Evolutionary conservation across 2,329 filamentous ascomycete species (phyloP), one percentile per base, ranked within the genome.

Genomic region (Simplicillium sp.): DNA sequence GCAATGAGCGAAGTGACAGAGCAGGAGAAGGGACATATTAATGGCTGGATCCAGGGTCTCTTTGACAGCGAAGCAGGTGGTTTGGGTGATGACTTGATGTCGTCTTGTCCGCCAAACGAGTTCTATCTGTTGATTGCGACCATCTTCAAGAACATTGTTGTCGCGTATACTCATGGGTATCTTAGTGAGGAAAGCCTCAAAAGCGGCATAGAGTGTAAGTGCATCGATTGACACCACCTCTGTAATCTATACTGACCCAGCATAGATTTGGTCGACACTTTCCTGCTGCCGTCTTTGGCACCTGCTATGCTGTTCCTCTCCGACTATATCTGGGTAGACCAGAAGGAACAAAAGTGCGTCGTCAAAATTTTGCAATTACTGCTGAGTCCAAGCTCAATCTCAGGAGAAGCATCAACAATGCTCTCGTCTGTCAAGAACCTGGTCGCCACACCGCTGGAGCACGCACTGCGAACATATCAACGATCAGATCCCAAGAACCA

Each of bases 91-190:
- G 86, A 90, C 43, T 66, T 90, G 7, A 86, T 90, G 76, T 81
- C 84, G 8, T 84, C 83, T 1, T 92, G 86, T 50, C 80, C 82
- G 2, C 87, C 87, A 1, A 85, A 89, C 53, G 80, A 88, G 32
- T 92, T 92, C 55, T 90, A 90, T 51, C 64, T 85, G 14, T 69
- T 92, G 4, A 78, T 88, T 12, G 83, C 87, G 2, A 82, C 84
- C 0, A 64, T 92, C 0, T 88, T 90, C 54, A 74, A 82, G 48
- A 82, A 87, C 49, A 86, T 83, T 34, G 75, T 87, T 0, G 65
- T 83, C 29, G 86, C 84, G 1, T 80, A 79, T 48, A 75, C 75
- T n/a, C 70, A 71, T 2, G 78, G 78, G 6, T 68, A 76, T 33
- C 60, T 94, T 4, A 73, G 73, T 1, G 75, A 87, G 35, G 82